phyloP scores from a whole-genome alignment of 345 rosid species.

The Populus davidiana region DNA sequence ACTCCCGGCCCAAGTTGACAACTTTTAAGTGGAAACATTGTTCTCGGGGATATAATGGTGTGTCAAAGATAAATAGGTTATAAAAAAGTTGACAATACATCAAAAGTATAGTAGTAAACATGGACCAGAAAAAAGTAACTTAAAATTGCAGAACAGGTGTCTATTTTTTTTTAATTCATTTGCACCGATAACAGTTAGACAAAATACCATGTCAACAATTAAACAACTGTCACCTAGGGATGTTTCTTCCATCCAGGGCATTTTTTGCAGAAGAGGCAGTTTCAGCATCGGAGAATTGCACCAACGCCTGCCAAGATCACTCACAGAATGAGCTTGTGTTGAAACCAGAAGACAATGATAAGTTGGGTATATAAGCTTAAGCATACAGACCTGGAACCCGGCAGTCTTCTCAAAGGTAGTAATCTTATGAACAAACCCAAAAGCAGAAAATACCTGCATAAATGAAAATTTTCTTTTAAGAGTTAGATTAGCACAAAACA shows the following conservation, averaged over 20 bases:
- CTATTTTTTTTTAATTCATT: slow-evolving; percentile 20
- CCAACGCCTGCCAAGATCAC: slow-evolving; percentile 69
- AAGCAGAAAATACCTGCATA: slow-evolving; percentile 97
- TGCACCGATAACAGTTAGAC: slow-evolving; percentile 40
- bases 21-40: not conserved
- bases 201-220: slow-evolving; percentile 57
- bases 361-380: not conserved
- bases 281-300: slow-evolving; percentile 89
- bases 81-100: not conserved
- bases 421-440: slow-evolving; percentile 97
- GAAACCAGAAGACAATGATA: slow-evolving; percentile 1
- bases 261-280: slow-evolving; percentile 88
- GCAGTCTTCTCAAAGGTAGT: slow-evolving; percentile 98
- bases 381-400: slow-evolving; percentile 71
- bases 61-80: not conserved
- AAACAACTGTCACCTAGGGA: slow-evolving; percentile 94
- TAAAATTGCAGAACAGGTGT: slow-evolving; percentile 8
- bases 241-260: slow-evolving; percentile 91
- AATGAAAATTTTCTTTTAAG: slow-evolving; percentile 7
- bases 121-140: not conserved
- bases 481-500: not conserved
- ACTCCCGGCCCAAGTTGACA: slow-evolving; percentile 1
- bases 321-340: slow-evolving; percentile 16
- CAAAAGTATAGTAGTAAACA: not conserved
- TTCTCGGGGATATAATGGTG: not conserved